A percentile compares a stretch with the other conserved stretches of the same genome.
Evolutionary conservation across 179 eudicot species (phyloP).

Genomic region (Silene noctiflora): DNA sequence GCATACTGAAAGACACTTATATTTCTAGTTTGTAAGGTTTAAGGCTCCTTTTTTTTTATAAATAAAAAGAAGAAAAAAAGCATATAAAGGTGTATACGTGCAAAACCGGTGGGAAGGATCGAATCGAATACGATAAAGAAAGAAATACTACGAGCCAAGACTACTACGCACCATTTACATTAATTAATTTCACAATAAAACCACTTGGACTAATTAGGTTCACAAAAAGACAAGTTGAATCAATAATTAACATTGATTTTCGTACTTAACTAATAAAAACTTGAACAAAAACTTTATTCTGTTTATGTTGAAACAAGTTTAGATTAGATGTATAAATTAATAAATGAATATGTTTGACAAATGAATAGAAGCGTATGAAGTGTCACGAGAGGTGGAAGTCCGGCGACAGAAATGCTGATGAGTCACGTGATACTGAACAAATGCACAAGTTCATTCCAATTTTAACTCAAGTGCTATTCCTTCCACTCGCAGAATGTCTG

Average conservation of each 20-base stretch:
- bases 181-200: background rate
- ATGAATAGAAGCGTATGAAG: background rate
- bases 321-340: too few species aligned
- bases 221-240: background rate
- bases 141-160: background rate
- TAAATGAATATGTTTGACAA: background rate
- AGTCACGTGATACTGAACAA: constrained; percentile 17
- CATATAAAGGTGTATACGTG: background rate
- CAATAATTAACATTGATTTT: too few species aligned
- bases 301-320: too few species aligned
- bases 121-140: background rate
- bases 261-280: too few species aligned
- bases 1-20: too few species aligned
- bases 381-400: constrained; percentile 16
- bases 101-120: background rate
- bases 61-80: background rate
- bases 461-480: constrained; percentile 19
- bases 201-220: background rate
- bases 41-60: too few species aligned
- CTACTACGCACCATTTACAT: background rate
- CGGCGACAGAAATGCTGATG: constrained; percentile 18
- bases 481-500: constrained; percentile 10
- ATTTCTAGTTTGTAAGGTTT: too few species aligned
- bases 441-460: constrained; percentile 5
- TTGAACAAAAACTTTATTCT: too few species aligned